Evolutionary conservation across 164 flowering plant genomes (phyloP), one percentile per base, ranked within the genome.

Genomic region (Liriodendron chinense): DNA sequence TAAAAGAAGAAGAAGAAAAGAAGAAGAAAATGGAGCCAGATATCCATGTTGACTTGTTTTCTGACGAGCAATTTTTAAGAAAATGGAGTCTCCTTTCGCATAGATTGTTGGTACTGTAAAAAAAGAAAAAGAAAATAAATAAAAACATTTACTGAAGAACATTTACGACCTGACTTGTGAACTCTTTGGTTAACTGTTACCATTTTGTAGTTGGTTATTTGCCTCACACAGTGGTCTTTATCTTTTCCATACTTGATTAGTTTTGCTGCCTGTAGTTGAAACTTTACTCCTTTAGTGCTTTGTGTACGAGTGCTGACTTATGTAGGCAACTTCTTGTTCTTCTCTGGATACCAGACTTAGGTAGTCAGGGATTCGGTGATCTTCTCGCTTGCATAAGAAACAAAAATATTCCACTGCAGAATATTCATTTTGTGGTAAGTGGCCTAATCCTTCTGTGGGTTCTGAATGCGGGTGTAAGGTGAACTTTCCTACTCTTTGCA

Each of bases 371-470:
- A 14, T 96, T 91, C 86, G 99, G 97, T 65, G 98, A 94, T 80
- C 90, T 96, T 74, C 94, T 96, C 67, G 85, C 90, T 67, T 87
- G 90, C 83, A 90, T 96, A 78, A 86, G 98, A 79, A 82, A 90
- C 81, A 96, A 92, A 82, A 86, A 82, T 8, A 87, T 91, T 24
- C 92, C 94, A 6, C 97, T 96, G 78, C 89, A 90, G 64, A 92
- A 93, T 83, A 96, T 96, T 78, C 99, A 96, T 84, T 96, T 94
- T 89, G 99, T 96, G 94, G 99, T 94, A 85, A 78, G 89, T 77
- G 24, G 26, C 68, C 13, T 68, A 50, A 70, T 71, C 59, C 59
- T 12, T 53, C 18, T 12, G 9, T 26, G 47, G 49, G 47, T 34
- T 24, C 7, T 64, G 24, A 49, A 20, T 53, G 34, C 13, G 9